Base-by-base conservation (phyloP, 2,329 filamentous ascomycete genomes). In the Uncinocarpus reesii region DNA sequence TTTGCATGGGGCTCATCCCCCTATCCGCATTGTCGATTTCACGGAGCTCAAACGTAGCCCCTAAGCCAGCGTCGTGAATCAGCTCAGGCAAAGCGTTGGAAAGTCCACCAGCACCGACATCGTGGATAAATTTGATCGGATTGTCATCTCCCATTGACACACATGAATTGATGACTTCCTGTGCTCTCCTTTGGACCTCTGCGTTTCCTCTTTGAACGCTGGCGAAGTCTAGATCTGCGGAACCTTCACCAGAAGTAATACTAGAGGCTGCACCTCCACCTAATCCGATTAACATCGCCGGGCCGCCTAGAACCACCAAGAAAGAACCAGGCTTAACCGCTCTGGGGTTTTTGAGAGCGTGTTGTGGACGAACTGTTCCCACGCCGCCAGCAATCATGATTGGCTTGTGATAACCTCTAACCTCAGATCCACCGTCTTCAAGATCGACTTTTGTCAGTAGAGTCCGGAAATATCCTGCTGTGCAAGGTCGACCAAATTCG, bases 381-480 rank as follows among this genome's bases (percentile, higher is more conserved):
- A 96, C 80, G 62, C 92, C 92, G 62, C 92, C 92, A 53, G 92
- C 92, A 69, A 98, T 87, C 86, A 95, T 94, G 65, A 95, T 95
- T 7, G 92, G 92, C 71, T 98, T 98, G 69, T 96, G 92, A 64
- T 94, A 98, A 20, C 92, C 92, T 57, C 90, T 78, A 60, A 86
- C 77, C 56, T 94, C 87, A 16, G 74, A 75, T 52, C 76, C 72
- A 34, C 77, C 78, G 48, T 78, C 73, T 37, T 72, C 75, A n/a
- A 76, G 66, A 21, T 77, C 72, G 24, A 84, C 75, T 49, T 80
- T 75, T 36, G 82, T 84, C 24, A 93, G 79, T 31, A 98, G 76
- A 0, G 92, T 98, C 52, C 90, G 78, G 74, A 98, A 98, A 62
- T 88, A 90, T 18, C 92, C 92, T 2, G 83, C 78, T 10, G 93